Base-by-base conservation (phyloP, 1,284 basidiomycete species). In the Ceratobasidium sp. region DNA sequence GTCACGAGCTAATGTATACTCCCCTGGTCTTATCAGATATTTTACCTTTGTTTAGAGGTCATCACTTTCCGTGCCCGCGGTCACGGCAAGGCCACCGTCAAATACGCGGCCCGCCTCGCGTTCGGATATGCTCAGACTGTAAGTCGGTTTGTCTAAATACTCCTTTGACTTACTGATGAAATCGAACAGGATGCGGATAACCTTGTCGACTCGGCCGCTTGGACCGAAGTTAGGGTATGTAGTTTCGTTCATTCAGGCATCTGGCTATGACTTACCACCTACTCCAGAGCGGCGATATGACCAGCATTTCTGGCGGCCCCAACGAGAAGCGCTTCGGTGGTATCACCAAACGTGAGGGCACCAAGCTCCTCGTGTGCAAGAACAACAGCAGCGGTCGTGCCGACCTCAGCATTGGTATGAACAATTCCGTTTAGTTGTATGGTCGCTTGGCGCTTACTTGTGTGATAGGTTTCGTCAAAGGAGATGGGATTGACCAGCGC, bases 71-170 rank as follows among this genome's bases (percentile, higher is more conserved):
- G 65, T 41, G 65, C 63, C 1, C 43, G 63, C 4, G 63, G 63
- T 34, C 63, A 65, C 31, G 63, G 29, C 31, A 68, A 68, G 51
- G 65, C 51, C 4, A 48, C 11, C 9, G 51, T 68, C 34, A 31
- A 53, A 22, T 68, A 68, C 27, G 37, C 19, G 16, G 31, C 65
- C 14, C 65, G 65, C 14, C 65, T 68, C 19, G 65, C 65, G 5
- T 68, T 68, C 24, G 65, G 65, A 14, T 68, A 68, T 31, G 65
- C 65, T 5, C 65, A 68, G 37, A 68, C 51, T 3, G 63, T 65
- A 46, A 31, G 62, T n/a, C 7, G 6, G 1, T 11, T 48, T 1
- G 0, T 1, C 24, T 6, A 0, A 11, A 54, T 27, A 1, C 4
- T 22, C 37, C 6, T 1, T 39, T n/a, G 5, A 43, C 1, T 14